Percentiles rank a stretch among this genome's conserved stretches.
Conservation (phyloP, 352 stramenopile species). For the Phytophthora aleatoria region DNA sequence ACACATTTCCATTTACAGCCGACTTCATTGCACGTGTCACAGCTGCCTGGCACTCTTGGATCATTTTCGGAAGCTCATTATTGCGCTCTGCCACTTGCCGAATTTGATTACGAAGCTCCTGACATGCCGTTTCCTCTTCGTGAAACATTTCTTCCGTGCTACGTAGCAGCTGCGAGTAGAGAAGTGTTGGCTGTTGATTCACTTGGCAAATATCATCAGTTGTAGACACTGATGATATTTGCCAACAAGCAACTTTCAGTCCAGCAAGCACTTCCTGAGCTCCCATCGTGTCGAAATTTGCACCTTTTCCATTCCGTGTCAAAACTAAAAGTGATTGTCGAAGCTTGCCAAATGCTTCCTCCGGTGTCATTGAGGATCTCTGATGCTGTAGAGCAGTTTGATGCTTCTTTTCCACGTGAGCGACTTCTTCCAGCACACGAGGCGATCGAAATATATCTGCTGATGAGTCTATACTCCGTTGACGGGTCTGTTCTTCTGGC, state of each 20-base stretch:
- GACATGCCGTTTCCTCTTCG: conserved; percentile 23
- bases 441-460: conserved; percentile 39
- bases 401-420: conserved; percentile 33
- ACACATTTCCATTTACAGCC: conserved; percentile 2
- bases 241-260: conserved; percentile 50
- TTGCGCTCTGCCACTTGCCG: conserved; percentile 30
- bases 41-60: conserved; percentile 34
- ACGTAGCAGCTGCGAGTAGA: conserved; percentile 42
- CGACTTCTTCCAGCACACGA: conserved; percentile 38
- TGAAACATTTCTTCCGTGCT: conserved; percentile 35
- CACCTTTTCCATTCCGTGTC: not conserved
- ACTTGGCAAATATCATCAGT: not conserved
- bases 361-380: conserved; percentile 25
- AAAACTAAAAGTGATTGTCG: conserved; percentile 14
- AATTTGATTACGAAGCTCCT: conserved; percentile 26
- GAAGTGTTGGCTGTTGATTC: conserved; percentile 17
- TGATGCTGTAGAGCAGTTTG: not conserved
- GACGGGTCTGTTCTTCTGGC: not conserved
- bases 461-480: not conserved
- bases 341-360: conserved; percentile 39
- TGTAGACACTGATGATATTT: not conserved
- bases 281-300: not conserved
- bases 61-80: conserved; percentile 37
- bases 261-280: conserved; percentile 28
- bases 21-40: conserved; percentile 25